Percentiles rank a stretch among this genome's conserved stretches.
phyloP scores from a whole-genome alignment of 345 rosid genomes.

The Jatropha curcas region DNA sequence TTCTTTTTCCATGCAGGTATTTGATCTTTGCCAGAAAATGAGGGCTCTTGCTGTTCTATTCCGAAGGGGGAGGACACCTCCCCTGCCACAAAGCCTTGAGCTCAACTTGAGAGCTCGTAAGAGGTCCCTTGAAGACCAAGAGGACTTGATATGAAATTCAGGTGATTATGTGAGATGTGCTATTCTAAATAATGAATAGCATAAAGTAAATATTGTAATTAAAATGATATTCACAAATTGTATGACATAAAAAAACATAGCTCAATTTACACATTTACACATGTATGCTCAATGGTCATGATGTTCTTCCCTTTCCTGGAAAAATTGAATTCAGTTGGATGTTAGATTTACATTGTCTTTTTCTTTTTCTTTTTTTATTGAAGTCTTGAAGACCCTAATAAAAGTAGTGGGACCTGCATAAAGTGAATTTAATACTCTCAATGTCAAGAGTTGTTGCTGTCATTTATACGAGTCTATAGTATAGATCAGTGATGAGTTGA shows the following conservation, averaged over 20 bases:
- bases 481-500: no score
- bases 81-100: slow-evolving; percentile 80
- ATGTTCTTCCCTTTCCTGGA: neutral
- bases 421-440: no score
- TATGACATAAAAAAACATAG: neutral
- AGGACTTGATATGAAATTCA: slow-evolving; percentile 32
- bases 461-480: no score
- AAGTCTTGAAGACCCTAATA: no score
- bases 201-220: slow-evolving; percentile 7
- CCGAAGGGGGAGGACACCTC: slow-evolving; percentile 86
- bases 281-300: neutral
- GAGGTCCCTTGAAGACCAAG: slow-evolving; percentile 86
- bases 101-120: slow-evolving; percentile 82
- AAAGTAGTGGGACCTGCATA: no score
- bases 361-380: no score
- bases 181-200: neutral
- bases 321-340: no score
- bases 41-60: slow-evolving; percentile 82
- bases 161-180: neutral
- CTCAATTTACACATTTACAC: neutral
- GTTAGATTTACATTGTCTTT: no score
- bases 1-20: slow-evolving; percentile 51
- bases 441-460: no score
- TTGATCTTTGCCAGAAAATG: slow-evolving; percentile 83
- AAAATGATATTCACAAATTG: neutral